These are phyloP conservation scores for Epichloe baconii DNA, from an alignment of 2,329 filamentous ascomycete species.

Conservation along the genomic window DNA sequence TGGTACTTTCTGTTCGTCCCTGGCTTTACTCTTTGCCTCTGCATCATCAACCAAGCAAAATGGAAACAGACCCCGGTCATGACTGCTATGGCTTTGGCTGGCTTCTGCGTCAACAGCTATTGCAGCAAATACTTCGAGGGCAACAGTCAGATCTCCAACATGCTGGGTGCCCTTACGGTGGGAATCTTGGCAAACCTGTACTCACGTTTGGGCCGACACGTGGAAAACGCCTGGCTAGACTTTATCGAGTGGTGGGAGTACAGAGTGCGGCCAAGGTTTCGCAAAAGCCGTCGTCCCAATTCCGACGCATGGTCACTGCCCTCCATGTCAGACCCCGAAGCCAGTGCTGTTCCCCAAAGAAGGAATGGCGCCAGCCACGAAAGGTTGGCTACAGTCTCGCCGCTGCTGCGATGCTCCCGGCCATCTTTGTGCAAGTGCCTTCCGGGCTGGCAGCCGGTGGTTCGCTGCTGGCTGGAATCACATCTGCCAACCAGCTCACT, in stretches of 20 bases:
- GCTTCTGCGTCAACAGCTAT: constrained; percentile 67
- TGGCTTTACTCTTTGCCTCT: constrained; percentile 59
- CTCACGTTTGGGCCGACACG: constrained; percentile 48
- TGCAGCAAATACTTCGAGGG: constrained; percentile 50
- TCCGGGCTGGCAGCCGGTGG: constrained; percentile 48
- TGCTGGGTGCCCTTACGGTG: constrained; percentile 62
- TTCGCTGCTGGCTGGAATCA: constrained; percentile 44
- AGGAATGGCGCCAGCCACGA: constrained; percentile 20
- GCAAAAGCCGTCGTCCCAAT: constrained; percentile 15
- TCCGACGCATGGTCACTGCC: constrained; percentile 20
- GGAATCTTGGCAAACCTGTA: constrained; percentile 71
- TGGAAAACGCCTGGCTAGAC: constrained; percentile 42
- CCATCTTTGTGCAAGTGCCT: constrained; percentile 63
- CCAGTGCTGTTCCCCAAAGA: constrained; percentile 14
- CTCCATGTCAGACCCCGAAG: constrained; percentile 20
- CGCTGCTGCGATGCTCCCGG: constrained; percentile 72
- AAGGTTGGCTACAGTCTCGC: constrained; percentile 62
- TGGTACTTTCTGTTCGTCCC: constrained; percentile 62
- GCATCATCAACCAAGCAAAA: constrained; percentile 71
- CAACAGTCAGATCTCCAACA: constrained; percentile 65
- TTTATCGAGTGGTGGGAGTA: constrained; percentile 35
- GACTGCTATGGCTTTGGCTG: constrained; percentile 58
- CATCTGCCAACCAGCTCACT: constrained; percentile 41
- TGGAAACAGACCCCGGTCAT: constrained; percentile 67
- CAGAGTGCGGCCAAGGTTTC: constrained; percentile 25